phyloP scores from a whole-genome alignment of 768 basidiomycete genomes.

The Trametes gibbosa region DNA sequence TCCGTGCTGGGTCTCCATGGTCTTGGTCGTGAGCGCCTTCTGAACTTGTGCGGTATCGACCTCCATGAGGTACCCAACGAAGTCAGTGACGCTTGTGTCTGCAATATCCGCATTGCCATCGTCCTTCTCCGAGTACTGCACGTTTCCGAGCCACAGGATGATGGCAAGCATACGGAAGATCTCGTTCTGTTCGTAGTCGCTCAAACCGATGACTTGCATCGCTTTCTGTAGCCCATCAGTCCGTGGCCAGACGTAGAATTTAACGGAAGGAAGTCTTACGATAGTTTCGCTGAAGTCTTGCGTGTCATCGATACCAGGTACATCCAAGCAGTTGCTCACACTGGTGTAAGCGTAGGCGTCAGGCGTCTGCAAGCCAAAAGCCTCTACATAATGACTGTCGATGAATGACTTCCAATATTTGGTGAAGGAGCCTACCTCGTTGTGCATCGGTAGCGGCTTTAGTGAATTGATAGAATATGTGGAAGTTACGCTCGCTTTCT shows the following conservation, averaged over 20 bases:
- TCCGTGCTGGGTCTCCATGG: constrained; percentile 91
- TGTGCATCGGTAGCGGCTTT: constrained; percentile 90
- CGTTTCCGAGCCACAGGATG: constrained; percentile 95
- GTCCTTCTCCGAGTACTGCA: constrained; percentile 84
- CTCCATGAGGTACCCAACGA: constrained; percentile 93
- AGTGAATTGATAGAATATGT: constrained; percentile 99
- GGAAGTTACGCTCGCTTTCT: constrained; percentile 94
- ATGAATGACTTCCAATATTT: not conserved
- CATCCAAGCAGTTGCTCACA: constrained; percentile 87
- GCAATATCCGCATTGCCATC: constrained; percentile 82
- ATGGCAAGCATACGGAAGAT: constrained; percentile 92
- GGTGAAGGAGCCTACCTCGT: constrained; percentile 54
- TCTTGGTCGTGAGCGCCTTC: constrained; percentile 80
- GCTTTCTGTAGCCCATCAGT: constrained; percentile 57
- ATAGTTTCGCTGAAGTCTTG: constrained; percentile 87
- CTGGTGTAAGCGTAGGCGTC: constrained; percentile 95
- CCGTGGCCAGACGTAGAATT: constrained; percentile 1
- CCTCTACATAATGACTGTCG: constrained; percentile 50
- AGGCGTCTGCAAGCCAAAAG: constrained; percentile 92
- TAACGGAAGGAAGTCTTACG: constrained; percentile 42
- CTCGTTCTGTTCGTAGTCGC: constrained; percentile 78
- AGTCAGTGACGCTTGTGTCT: constrained; percentile 90
- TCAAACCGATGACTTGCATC: constrained; percentile 92
- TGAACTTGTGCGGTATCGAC: constrained; percentile 74
- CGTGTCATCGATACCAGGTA: constrained; percentile 86